Percentiles rank a stretch among this genome's conserved stretches.
Evolutionary conservation across 2,329 filamentous ascomycete genomes (phyloP).

Genomic region (Colletotrichum sp.): DNA sequence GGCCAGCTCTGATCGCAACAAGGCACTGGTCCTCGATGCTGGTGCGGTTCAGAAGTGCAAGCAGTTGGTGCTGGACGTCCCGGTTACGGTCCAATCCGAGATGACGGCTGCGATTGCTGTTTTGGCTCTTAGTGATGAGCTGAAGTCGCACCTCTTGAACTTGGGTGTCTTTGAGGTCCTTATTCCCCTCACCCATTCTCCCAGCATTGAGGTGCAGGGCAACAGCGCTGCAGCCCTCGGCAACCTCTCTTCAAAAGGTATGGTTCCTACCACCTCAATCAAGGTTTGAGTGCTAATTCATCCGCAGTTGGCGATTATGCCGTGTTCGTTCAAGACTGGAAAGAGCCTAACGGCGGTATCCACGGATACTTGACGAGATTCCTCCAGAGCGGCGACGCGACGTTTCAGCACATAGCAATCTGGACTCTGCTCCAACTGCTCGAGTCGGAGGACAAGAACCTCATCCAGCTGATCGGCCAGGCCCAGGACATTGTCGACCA

Average conservation of each 20-base stretch:
- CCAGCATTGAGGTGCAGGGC: constrained; percentile 96
- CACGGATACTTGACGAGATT: constrained; percentile 95
- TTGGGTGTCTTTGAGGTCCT: constrained; percentile 95
- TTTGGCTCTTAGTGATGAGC: constrained; percentile 90
- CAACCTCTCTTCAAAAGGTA: constrained; percentile 96
- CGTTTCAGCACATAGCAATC: constrained; percentile 98
- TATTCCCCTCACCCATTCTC: constrained; percentile 92
- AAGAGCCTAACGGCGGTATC: constrained; percentile 88
- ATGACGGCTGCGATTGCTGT: constrained; percentile 99
- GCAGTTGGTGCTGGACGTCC: constrained; percentile 90
- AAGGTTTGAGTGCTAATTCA: constrained; percentile 12
- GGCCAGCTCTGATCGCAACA: constrained; percentile 96
- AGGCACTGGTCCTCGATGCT: constrained; percentile 94
- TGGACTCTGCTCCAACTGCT: constrained; percentile 96
- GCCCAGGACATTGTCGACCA: constrained; percentile 91
- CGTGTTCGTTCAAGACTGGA: constrained; percentile 95
- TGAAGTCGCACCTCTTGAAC: constrained; percentile 89
- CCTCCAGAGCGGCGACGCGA: constrained; percentile 90
- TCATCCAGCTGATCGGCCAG: constrained; percentile 88
- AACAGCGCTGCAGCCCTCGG: constrained; percentile 96
- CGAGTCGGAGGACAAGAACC: constrained; percentile 88
- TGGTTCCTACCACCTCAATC: constrained; percentile 24
- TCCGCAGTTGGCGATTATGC: constrained; percentile 88
- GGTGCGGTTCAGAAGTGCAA: constrained; percentile 99
- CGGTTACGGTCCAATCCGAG: constrained; percentile 93